phyloP scores from a whole-genome alignment of 2,329 filamentous ascomycete species.

The Monilinia vaccinii-corymbosi region DNA sequence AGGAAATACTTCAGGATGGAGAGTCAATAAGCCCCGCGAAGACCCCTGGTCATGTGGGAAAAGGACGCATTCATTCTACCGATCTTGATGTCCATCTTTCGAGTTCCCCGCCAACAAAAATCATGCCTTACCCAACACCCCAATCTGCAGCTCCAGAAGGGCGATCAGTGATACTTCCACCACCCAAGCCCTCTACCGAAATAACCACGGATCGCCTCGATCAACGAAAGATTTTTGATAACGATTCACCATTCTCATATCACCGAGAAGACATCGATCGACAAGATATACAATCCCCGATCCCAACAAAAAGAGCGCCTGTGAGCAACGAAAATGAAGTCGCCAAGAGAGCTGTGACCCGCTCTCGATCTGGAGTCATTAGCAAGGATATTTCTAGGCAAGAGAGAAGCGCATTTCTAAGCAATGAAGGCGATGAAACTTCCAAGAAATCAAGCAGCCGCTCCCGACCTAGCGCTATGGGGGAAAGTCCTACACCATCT shows the following conservation, averaged over 20 bases:
- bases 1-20: conserved; percentile 23
- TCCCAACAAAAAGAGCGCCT: neutral
- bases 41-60: neutral
- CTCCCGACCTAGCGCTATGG: neutral
- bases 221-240: neutral
- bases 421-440: neutral
- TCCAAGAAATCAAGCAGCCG: neutral
- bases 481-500: conserved; percentile 8
- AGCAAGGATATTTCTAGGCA: neutral
- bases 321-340: neutral
- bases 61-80: neutral
- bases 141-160: neutral
- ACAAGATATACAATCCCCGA: neutral
- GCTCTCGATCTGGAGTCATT: neutral
- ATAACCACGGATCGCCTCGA: neutral
- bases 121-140: neutral
- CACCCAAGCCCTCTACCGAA: neutral
- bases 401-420: conserved; percentile 4
- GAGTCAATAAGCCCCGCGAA: neutral
- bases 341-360: neutral
- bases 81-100: conserved; percentile 17
- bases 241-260: neutral
- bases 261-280: neutral
- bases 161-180: neutral
- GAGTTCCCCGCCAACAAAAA: neutral